A percentile compares a stretch with the other conserved stretches of the same genome.
Evolutionary conservation across 768 basidiomycete genomes (phyloP).

Genomic region (Podaxis sp.): DNA sequence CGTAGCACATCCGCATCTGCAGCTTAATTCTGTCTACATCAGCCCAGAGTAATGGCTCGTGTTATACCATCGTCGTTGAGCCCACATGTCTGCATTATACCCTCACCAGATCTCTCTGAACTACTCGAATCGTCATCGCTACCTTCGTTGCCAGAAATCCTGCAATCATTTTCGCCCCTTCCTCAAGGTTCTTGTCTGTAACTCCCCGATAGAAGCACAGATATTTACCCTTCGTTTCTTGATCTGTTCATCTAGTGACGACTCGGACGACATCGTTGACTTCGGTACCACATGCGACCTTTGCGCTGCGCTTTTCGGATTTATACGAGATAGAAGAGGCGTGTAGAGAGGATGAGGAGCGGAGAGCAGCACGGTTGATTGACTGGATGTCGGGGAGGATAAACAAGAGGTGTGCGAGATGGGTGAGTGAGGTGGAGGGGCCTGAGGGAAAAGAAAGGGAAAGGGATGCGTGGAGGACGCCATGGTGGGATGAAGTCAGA

Average conservation of each 20-base stretch:
- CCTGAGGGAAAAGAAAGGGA: constrained; percentile 37
- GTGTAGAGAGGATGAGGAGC: constrained; percentile 76
- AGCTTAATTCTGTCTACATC: neutral
- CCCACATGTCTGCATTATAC: constrained; percentile 75
- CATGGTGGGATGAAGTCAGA: constrained; percentile 88
- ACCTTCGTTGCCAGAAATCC: constrained; percentile 68
- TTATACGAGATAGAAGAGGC: constrained; percentile 69
- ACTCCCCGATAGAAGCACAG: neutral
- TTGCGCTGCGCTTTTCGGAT: constrained; percentile 78
- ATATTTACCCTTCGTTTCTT: constrained; percentile 6
- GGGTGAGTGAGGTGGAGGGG: constrained; percentile 68
- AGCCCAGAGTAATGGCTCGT: constrained; percentile 40
- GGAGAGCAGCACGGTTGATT: constrained; percentile 75
- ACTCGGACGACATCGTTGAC: constrained; percentile 74
- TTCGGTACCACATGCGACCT: constrained; percentile 70
- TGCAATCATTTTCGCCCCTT: constrained; percentile 84
- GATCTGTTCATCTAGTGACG: constrained; percentile 49
- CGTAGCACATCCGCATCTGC: neutral
- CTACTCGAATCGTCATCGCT: constrained; percentile 59
- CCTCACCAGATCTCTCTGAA: constrained; percentile 68
- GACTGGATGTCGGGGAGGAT: constrained; percentile 86
- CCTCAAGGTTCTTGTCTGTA: constrained; percentile 57
- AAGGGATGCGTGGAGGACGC: constrained; percentile 47
- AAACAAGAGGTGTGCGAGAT: constrained; percentile 56
- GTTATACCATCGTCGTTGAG: constrained; percentile 72